A percentile compares a stretch with the other conserved stretches of the same genome.
Evolutionary conservation across 169 alveolate species (phyloP).

Genomic region (Cryptosporidium xiaoi): DNA sequence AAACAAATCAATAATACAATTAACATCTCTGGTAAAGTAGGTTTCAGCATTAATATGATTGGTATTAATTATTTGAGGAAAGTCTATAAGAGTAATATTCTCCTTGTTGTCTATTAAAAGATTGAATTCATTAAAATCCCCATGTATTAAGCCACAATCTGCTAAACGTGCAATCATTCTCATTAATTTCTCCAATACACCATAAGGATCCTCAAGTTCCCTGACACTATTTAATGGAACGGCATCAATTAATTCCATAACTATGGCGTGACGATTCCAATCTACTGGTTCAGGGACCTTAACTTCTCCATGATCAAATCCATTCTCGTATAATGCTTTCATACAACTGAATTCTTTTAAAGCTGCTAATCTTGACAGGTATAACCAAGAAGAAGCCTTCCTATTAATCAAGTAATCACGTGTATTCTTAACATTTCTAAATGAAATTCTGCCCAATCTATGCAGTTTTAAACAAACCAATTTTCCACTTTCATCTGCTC

Average conservation of each 20-base stretch:
- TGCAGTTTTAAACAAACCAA: constrained; percentile 90
- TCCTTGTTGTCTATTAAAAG: constrained; percentile 90
- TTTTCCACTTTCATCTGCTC: constrained; percentile 91
- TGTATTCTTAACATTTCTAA: constrained; percentile 96
- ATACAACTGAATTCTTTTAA: constrained; percentile 96
- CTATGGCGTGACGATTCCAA: constrained; percentile 96
- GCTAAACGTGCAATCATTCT: constrained; percentile 89
- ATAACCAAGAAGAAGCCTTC: constrained; percentile 97
- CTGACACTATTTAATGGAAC: constrained; percentile 92
- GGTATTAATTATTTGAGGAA: constrained; percentile 97
- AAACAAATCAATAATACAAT: constrained; percentile 91
- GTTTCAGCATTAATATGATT: constrained; percentile 94
- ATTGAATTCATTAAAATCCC: constrained; percentile 98
- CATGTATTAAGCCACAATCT: constrained; percentile 96
- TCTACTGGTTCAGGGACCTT: constrained; percentile 95
- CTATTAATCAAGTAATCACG: constrained; percentile 97
- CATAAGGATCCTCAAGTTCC: constrained; percentile 83
- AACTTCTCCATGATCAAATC: constrained; percentile 84
- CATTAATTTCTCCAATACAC: constrained; percentile 82
- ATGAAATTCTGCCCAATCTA: constrained; percentile 96
- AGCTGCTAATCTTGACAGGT: constrained; percentile 98
- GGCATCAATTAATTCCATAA: constrained; percentile 96
- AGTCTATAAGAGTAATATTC: constrained; percentile 90
- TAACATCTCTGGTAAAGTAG: constrained; percentile 94
- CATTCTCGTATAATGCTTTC: constrained; percentile 93